phyloP scores from a whole-genome alignment of 441 rosid genomes.

The Erodium moschatum region DNA sequence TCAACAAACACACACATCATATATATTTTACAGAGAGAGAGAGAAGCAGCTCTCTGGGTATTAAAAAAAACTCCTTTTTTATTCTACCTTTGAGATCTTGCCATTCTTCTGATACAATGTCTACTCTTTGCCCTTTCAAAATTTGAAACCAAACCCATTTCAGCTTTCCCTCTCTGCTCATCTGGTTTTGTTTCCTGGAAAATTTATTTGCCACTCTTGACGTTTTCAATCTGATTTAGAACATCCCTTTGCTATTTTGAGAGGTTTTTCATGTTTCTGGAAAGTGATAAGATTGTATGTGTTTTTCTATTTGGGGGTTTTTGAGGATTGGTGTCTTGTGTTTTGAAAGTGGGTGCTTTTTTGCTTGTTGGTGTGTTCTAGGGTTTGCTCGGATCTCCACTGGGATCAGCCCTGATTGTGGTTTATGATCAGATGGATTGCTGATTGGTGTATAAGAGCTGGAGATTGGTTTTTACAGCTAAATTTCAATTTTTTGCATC shows the following conservation, averaged over 20 bases:
- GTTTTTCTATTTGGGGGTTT: constrained; percentile 18
- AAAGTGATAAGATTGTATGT: not conserved
- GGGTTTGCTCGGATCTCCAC: constrained; percentile 50
- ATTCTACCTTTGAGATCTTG: constrained; percentile 27
- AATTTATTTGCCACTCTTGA: constrained; percentile 4
- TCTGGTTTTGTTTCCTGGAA: constrained; percentile 9
- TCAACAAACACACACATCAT: constrained; percentile 4
- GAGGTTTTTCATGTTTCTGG: not conserved
- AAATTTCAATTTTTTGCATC: constrained; percentile 7
- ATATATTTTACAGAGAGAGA: not conserved
- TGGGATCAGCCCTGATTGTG: constrained; percentile 40
- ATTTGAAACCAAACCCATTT: constrained; percentile 11
- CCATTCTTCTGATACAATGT: constrained; percentile 21
- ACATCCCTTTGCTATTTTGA: constrained; percentile 3
- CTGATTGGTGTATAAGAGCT: constrained; percentile 23
- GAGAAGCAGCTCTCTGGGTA: not conserved
- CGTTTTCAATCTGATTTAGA: constrained; percentile 3
- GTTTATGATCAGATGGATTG: constrained; percentile 26
- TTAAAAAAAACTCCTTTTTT: not conserved
- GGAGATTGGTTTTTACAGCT: constrained; percentile 22
- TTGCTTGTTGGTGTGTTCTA: constrained; percentile 24
- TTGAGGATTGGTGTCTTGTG: constrained; percentile 4
- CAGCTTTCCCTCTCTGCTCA: not conserved
- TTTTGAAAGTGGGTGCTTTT: constrained; percentile 20
- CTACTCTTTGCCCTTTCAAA: constrained; percentile 20